Evolutionary conservation across 306 rosid species (phyloP), one percentile per base, ranked within the genome.

Genomic region (Acacia confusa): DNA sequence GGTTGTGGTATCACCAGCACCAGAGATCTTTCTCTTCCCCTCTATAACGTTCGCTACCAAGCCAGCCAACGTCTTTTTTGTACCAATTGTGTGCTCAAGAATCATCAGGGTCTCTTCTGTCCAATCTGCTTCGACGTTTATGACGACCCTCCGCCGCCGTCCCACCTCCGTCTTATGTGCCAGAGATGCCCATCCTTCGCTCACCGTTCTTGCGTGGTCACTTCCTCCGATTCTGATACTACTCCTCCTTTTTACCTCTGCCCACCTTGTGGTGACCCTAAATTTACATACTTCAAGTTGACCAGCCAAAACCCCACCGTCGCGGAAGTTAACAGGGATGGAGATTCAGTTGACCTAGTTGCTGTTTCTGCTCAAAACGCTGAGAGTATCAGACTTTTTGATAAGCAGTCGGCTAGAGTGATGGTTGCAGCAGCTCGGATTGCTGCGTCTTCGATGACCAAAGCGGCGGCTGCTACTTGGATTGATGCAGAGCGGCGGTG

Each of bases 51-150:
- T n/a, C 86, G 89, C 16, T 80, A 69, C 85, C 81, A 78, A 2
- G 88, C 82, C 1, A 30, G 43, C 64, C 81, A 74, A 76, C 85
- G 84, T 7, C 85, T 76, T 27, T 85, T 79, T 84, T 93, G 97
- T 86, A 91, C 94, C 34, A 85, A 93, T 73, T 93, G 97, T 88
- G 84, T 91, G 77, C 92, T 93, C 74, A 88, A 83, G 74, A 80
- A 80, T 67, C 84, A 91, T 60, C 89, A 78, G 0, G 90, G 89
- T 34, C 88, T 78, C 78, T 93, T 91, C 82, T 93, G 97, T 84
- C 97, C 97, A 9, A 55, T 91, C 53, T 92, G 97, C 79, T 86
- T 88, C 79, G 88, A 87, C 27, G 84, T 84, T 70, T 87, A 82
- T 82, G 87, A 91, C 25, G 80, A 80, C 4, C n/a, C 88, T 2